Percentiles rank a stretch among this genome's conserved stretches.
phyloP scores from a whole-genome alignment of 371 early-diverging fungal species.

The Rhizopus delemar region DNA sequence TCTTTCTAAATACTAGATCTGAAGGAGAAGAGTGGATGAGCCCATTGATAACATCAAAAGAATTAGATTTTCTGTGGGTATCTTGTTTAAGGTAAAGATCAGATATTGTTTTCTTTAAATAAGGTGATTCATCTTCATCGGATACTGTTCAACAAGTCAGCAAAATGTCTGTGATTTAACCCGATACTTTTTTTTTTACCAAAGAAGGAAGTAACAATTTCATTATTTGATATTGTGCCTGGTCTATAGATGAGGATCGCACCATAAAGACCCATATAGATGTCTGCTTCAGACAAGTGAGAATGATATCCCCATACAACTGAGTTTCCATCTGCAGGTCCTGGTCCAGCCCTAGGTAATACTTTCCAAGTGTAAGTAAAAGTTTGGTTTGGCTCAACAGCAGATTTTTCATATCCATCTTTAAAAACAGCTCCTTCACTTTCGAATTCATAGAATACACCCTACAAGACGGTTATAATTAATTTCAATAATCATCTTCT shows the following conservation, averaged over 20 bases:
- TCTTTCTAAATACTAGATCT: slow-evolving; percentile 25
- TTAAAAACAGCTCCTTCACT: slow-evolving; percentile 55
- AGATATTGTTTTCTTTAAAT: slow-evolving; percentile 30
- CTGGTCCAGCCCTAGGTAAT: slow-evolving; percentile 47
- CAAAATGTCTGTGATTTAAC: no score
- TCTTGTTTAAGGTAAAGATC: slow-evolving; percentile 5
- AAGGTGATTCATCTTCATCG: slow-evolving; percentile 45
- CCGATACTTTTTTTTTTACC: slow-evolving; percentile 17
- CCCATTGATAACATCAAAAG: slow-evolving; percentile 42
- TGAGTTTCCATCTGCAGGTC: slow-evolving; percentile 45
- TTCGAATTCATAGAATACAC: slow-evolving; percentile 50
- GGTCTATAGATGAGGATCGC: slow-evolving; percentile 47
- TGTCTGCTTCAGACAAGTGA: slow-evolving; percentile 44
- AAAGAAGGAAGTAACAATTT: slow-evolving; percentile 40
- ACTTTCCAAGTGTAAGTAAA: slow-evolving; percentile 52
- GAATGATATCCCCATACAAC: slow-evolving; percentile 58
- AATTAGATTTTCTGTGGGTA: slow-evolving; percentile 18
- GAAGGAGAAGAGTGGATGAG: slow-evolving; percentile 26
- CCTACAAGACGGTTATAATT: slow-evolving; percentile 22
- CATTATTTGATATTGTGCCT: slow-evolving; percentile 33
- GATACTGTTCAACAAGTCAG: slow-evolving; percentile 17
- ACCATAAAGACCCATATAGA: slow-evolving; percentile 53
- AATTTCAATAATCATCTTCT: background rate
- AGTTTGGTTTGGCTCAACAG: slow-evolving; percentile 37
- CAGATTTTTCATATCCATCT: slow-evolving; percentile 28